Conservation (phyloP, 148 eudicot species). For the Oxyria digyna region DNA sequence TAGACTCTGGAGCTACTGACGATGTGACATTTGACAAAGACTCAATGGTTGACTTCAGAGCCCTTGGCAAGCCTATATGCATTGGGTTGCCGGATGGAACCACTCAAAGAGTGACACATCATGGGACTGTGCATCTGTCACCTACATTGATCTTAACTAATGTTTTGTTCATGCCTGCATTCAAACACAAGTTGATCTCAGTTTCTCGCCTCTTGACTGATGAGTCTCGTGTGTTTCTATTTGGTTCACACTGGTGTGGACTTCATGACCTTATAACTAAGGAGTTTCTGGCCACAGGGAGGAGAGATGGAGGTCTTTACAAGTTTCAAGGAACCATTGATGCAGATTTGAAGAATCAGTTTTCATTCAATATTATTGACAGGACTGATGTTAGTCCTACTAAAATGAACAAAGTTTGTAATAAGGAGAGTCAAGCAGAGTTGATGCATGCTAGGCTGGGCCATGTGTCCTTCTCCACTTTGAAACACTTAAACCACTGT, state of each 20-base stretch:
- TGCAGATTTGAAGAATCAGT: neutral
- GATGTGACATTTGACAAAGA: neutral
- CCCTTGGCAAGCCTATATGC: neutral
- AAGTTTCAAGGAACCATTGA: neutral
- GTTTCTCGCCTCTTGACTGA: neutral
- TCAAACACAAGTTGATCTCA: neutral
- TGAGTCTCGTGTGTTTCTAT: neutral
- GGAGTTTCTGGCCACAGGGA: neutral
- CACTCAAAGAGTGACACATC: neutral
- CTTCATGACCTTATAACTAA: neutral
- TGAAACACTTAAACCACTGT: neutral
- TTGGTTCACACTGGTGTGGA: neutral
- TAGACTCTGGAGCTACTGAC: neutral
- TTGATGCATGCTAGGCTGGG: neutral
- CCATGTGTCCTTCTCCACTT: neutral
- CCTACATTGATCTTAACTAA: neutral
- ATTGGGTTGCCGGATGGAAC: neutral
- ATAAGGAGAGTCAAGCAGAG: neutral
- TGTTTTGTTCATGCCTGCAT: neutral
- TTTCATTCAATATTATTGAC: too few species aligned
- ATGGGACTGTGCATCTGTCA: neutral
- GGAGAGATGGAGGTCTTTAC: neutral
- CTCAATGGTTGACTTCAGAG: neutral
- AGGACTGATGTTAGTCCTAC: too few species aligned
- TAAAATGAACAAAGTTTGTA: neutral